Percentiles rank a stretch among this genome's conserved stretches.
phyloP scores from a whole-genome alignment of 176 grass and related monocot genomes.

The Zea mays region Zm-B73-REFERENCE-NAM-5.0 NC_050101.1:7265001-7265500 shows the following conservation, averaged over 20 bases:
- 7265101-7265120: neutral
- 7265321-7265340: neutral
- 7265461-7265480: neutral
- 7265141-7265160: slow-evolving; percentile 66
- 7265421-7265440: slow-evolving; percentile 86
- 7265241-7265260: neutral
- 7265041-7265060: neutral
- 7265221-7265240: neutral
- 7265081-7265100: neutral
- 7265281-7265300: neutral
- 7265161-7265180: slow-evolving; percentile 90
- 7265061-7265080: neutral
- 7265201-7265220: slow-evolving; percentile 2
- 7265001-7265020: slow-evolving; percentile 93
- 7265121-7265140: slow-evolving; percentile 1
- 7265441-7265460: slow-evolving; percentile 47
- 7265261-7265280: too few species aligned
- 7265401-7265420: slow-evolving; percentile 39
- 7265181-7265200: slow-evolving; percentile 15
- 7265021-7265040: slow-evolving; percentile 49
- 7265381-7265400: slow-evolving; percentile 69
- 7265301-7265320: neutral
- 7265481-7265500: neutral
- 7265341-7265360: neutral
- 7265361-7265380: slow-evolving; percentile 69